These are phyloP conservation scores for Dicorynia guianensis DNA, from an alignment of 306 rosid species.

Conservation along the genomic window DNA sequence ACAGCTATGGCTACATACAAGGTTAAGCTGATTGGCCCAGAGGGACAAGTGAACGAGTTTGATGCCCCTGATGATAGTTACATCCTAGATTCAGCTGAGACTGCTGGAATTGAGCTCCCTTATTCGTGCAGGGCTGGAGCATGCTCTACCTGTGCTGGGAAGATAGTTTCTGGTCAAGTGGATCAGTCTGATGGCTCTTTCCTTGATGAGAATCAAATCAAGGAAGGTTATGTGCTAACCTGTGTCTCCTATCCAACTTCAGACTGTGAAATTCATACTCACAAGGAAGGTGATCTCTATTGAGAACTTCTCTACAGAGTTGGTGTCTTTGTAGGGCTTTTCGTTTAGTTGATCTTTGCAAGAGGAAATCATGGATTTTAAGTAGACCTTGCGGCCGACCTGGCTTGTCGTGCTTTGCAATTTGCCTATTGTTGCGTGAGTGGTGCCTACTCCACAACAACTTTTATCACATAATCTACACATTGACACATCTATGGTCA, in stretches of 20 bases:
- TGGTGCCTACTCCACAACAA: too few species aligned
- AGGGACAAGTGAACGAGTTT: slow-evolving; percentile 67
- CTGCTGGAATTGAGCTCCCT: slow-evolving; percentile 80
- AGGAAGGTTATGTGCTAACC: slow-evolving; percentile 66
- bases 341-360: background rate
- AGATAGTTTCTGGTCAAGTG: slow-evolving; percentile 62
- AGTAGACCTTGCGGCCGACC: slow-evolving; percentile 30
- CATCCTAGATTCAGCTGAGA: slow-evolving; percentile 85
- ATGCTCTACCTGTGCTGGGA: slow-evolving; percentile 87
- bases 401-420: slow-evolving; percentile 38
- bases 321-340: background rate
- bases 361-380: slow-evolving; percentile 6
- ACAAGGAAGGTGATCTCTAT: slow-evolving; percentile 74
- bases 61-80: slow-evolving; percentile 77
- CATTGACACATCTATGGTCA: too few species aligned
- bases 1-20: slow-evolving; percentile 78
- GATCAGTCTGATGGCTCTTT: slow-evolving; percentile 85
- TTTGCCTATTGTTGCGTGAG: background rate
- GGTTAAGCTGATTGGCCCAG: slow-evolving; percentile 72
- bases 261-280: slow-evolving; percentile 79
- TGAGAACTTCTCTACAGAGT: slow-evolving; percentile 42
- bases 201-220: slow-evolving; percentile 72
- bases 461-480: too few species aligned
- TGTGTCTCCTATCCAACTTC: slow-evolving; percentile 79
- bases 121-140: slow-evolving; percentile 95